A percentile compares a stretch with the other conserved stretches of the same genome.
These are phyloP conservation scores for Syzygium jambos DNA, from an alignment of 345 rosid genomes.

Conservation along the genomic window DNA sequence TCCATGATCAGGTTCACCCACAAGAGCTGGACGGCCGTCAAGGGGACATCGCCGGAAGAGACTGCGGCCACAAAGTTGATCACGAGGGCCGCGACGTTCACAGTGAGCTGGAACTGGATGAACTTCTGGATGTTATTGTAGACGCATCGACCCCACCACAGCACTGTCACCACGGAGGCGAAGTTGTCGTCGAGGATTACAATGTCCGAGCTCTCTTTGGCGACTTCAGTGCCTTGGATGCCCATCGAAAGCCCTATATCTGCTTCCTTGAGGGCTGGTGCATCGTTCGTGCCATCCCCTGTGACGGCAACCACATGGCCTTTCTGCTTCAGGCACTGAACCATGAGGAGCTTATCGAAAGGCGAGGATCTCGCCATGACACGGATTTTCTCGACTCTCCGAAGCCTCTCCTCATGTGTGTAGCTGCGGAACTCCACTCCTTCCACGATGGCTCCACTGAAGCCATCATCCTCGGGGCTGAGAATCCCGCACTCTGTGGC, in stretches of 20 bases:
- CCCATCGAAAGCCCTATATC: slow-evolving; percentile 78
- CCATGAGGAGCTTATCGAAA: slow-evolving; percentile 69
- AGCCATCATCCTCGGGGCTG: slow-evolving; percentile 15
- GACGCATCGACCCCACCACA: slow-evolving; percentile 75
- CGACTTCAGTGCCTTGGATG: slow-evolving; percentile 69
- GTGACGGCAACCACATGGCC: slow-evolving; percentile 75
- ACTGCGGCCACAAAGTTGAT: slow-evolving; percentile 69
- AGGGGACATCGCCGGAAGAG: slow-evolving; percentile 69
- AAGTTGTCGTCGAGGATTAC: slow-evolving; percentile 71
- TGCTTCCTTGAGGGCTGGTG: slow-evolving; percentile 69
- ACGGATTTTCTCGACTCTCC: slow-evolving; percentile 43
- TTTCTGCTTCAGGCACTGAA: slow-evolving; percentile 54
- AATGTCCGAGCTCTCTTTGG: slow-evolving; percentile 76
- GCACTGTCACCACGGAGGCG: slow-evolving; percentile 51
- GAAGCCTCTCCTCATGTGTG: slow-evolving; percentile 27
- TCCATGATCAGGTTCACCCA: slow-evolving; percentile 84
- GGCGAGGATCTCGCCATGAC: slow-evolving; percentile 88
- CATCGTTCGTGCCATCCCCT: slow-evolving; percentile 70
- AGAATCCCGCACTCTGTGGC: slow-evolving; percentile 68
- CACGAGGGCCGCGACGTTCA: slow-evolving; percentile 54
- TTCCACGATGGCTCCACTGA: slow-evolving; percentile 32
- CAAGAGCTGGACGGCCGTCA: slow-evolving; percentile 63
- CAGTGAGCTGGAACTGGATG: slow-evolving; percentile 74
- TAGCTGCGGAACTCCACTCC: slow-evolving; percentile 52
- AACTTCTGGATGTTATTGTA: slow-evolving; percentile 74